Conservation (phyloP, 805 yeast species). For the Pichia membranifaciens region DNA sequence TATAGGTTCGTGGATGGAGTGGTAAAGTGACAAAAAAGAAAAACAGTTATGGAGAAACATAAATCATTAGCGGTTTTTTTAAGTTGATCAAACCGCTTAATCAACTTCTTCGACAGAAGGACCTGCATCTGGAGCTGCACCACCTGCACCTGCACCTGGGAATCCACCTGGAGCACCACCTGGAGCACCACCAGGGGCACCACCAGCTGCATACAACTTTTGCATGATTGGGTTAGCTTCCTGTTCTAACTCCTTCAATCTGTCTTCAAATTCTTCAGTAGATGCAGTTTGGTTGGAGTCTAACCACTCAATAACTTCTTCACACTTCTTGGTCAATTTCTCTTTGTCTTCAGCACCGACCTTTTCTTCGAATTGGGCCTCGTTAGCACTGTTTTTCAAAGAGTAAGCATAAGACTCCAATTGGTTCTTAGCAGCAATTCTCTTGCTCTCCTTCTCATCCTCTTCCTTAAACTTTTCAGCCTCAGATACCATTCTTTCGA, state of each 20-base stretch:
- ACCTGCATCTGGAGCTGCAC: conserved; percentile 36
- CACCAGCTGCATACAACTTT: conserved; percentile 93
- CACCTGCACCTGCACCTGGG: conserved; percentile 33
- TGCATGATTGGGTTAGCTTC: conserved; percentile 95
- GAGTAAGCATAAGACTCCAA: conserved; percentile 97
- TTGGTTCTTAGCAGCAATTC: conserved; percentile 98
- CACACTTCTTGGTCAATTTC: conserved; percentile 68
- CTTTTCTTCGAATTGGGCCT: conserved; percentile 67
- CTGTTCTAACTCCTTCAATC: conserved; percentile 93
- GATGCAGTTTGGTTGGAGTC: conserved; percentile 91
- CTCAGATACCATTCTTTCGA: conserved; percentile 95
- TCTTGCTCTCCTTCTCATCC: conserved; percentile 95
- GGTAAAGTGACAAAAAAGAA: neutral
- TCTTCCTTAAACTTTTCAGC: conserved; percentile 97
- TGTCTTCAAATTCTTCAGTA: conserved; percentile 86
- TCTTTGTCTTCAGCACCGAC: conserved; percentile 42
- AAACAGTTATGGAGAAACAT: neutral
- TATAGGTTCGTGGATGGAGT: neutral
- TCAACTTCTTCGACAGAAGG: conserved; percentile 84
- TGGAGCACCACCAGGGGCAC: conserved; percentile 63
- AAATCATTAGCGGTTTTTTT: neutral
- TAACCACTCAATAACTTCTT: conserved; percentile 79
- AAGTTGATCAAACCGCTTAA: conserved; percentile 27
- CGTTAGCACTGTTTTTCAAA: conserved; percentile 91
- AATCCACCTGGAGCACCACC: conserved; percentile 25